Percentiles rank a stretch among this genome's conserved stretches.
phyloP scores from a whole-genome alignment of 306 rosid species.

The Begonia masoniana region DNA sequence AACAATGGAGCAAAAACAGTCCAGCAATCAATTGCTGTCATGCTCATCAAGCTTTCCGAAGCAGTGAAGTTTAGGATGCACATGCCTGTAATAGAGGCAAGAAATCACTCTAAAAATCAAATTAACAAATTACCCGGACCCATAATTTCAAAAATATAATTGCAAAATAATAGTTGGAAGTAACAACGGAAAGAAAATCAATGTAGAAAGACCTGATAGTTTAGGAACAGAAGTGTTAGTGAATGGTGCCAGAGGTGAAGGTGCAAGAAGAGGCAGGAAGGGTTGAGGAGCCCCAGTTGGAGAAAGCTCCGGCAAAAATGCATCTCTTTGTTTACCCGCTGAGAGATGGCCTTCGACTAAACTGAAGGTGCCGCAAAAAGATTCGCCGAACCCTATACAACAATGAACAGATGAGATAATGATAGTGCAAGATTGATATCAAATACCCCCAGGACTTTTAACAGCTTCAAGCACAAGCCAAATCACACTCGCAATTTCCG shows the following conservation, averaged over 20 bases:
- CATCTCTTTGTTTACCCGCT: slow-evolving; percentile 23
- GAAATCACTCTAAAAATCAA: background rate
- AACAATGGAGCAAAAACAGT: slow-evolving; percentile 59
- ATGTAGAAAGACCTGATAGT: slow-evolving; percentile 53
- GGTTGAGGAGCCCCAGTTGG: slow-evolving; percentile 72
- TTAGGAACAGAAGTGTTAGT: slow-evolving; percentile 64
- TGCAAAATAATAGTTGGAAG: no score
- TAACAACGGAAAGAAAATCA: background rate
- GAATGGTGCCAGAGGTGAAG: slow-evolving; percentile 77
- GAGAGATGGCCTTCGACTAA: slow-evolving; percentile 15
- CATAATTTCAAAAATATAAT: no score
- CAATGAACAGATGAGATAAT: slow-evolving; percentile 6
- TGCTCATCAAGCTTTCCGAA: slow-evolving; percentile 58
- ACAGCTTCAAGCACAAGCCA: background rate
- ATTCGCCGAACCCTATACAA: slow-evolving; percentile 36
- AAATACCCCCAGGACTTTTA: no score
- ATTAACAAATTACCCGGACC: no score
- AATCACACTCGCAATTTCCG: background rate
- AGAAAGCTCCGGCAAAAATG: slow-evolving; percentile 43
- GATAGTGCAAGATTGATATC: no score
- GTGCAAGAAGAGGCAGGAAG: slow-evolving; percentile 85
- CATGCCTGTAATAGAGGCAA: slow-evolving; percentile 37
- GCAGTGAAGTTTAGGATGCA: slow-evolving; percentile 69
- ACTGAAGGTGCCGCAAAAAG: slow-evolving; percentile 23
- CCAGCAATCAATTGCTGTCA: slow-evolving; percentile 83